Evolutionary conservation across 1,284 basidiomycete genomes (phyloP).

Genomic region (Rhodotorula sp.): DNA sequence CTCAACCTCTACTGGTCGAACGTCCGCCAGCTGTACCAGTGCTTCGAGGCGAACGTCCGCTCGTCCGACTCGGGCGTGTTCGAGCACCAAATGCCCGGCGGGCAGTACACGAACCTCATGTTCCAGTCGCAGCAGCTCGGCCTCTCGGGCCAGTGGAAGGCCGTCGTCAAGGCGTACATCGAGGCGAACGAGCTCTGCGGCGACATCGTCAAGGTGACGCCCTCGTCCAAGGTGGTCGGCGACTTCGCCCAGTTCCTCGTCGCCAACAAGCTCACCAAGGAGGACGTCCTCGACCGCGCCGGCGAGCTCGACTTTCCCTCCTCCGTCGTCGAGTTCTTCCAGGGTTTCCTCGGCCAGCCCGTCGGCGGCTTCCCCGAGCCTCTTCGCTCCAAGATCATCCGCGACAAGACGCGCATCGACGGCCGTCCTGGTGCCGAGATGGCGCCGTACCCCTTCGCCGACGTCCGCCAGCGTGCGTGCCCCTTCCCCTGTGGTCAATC

Average conservation of each 20-base stretch:
- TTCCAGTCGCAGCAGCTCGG: conserved; percentile 99
- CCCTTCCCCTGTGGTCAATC: background rate
- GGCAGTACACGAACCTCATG: conserved; percentile 58
- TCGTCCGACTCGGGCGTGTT: conserved; percentile 85
- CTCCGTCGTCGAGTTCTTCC: conserved; percentile 61
- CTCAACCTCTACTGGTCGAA: conserved; percentile 99
- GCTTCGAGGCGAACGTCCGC: conserved; percentile 98
- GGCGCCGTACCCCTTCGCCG: conserved; percentile 89
- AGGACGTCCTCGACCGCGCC: conserved; percentile 83
- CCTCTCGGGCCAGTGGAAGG: conserved; percentile 92
- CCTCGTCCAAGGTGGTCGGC: conserved; percentile 98
- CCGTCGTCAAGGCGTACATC: conserved; percentile 98
- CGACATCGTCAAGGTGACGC: conserved; percentile 98
- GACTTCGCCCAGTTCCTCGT: conserved; percentile 89
- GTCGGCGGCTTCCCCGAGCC: conserved; percentile 99
- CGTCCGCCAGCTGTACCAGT: conserved; percentile 90
- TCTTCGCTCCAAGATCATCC: conserved; percentile 84
- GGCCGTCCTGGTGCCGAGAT: conserved; percentile 86
- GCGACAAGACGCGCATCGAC: conserved; percentile 91
- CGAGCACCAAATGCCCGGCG: conserved; percentile 99
- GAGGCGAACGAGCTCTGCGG: conserved; percentile 95
- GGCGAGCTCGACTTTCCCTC: conserved; percentile 90
- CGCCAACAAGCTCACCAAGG: conserved; percentile 83
- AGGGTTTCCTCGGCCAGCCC: conserved; percentile 92
- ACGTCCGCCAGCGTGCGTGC: conserved; percentile 67